Evolutionary conservation across 176 grass and related monocot genomes (phyloP).

Genomic region (Aechmea fasciata): DNA sequence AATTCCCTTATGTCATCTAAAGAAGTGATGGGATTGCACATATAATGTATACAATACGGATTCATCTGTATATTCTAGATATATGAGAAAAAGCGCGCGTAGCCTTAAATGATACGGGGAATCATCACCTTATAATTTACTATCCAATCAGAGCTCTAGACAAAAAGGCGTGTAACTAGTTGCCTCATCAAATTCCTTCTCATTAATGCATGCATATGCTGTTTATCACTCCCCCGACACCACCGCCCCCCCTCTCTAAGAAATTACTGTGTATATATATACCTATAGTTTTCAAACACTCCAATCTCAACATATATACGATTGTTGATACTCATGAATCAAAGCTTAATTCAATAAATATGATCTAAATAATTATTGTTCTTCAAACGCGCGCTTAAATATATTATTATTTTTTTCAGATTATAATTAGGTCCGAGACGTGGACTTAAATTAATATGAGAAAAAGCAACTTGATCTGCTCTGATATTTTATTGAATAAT

Average conservation of each 20-base stretch:
- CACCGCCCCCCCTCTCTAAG: not conserved
- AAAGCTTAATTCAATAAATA: no score
- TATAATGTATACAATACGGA: not conserved
- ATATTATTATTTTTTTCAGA: no score
- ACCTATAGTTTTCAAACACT: not conserved
- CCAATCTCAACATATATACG: not conserved
- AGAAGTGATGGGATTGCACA: not conserved
- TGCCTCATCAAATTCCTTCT: not conserved
- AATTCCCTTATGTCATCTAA: not conserved
- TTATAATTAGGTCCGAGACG: no score
- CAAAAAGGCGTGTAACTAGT: slow-evolving; percentile 3
- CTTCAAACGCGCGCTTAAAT: no score
- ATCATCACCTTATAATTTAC: slow-evolving; percentile 7
- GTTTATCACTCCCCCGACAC: not conserved
- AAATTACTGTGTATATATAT: not conserved
- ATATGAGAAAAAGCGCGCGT: not conserved
- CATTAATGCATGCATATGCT: not conserved
- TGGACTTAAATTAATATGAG: no score
- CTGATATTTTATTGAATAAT: no score
- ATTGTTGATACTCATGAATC: not conserved
- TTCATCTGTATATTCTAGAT: not conserved
- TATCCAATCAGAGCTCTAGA: not conserved
- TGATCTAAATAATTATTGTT: no score
- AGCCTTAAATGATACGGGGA: not conserved
- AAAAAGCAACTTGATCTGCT: no score